These are phyloP conservation scores for Trichoderma gamsii DNA, from an alignment of 495 filamentous ascomycete genomes.

Conservation along the genomic window DNA sequence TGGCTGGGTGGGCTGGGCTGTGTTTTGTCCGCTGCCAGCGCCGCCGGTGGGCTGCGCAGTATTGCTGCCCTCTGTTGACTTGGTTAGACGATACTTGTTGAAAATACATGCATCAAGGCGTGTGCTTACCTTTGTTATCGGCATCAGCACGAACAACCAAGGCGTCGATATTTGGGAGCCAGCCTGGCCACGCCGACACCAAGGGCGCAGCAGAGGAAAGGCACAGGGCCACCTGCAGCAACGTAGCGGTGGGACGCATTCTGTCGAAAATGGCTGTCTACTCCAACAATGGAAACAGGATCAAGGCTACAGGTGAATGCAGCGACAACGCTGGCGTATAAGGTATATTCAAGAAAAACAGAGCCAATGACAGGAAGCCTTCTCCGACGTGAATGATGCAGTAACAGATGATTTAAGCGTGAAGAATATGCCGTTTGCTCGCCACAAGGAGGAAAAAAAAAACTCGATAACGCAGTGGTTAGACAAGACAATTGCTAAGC, in stretches of 20 bases:
- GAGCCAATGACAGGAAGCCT: too few relatives aligned
- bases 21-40: slow-evolving; percentile 18
- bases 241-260: slow-evolving; percentile 1
- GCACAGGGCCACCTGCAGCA: slow-evolving; percentile 28
- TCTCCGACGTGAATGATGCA: too few relatives aligned
- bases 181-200: slow-evolving; percentile 30
- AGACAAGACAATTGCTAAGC: not conserved
- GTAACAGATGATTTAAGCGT: not conserved
- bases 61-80: slow-evolving; percentile 28
- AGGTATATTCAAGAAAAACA: too few relatives aligned
- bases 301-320: not conserved
- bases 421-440: not conserved
- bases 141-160: slow-evolving; percentile 33
- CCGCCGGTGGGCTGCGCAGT: slow-evolving; percentile 17
- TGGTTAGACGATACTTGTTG: slow-evolving; percentile 14
- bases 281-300: not conserved
- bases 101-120: not conserved
- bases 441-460: not conserved
- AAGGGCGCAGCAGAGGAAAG: slow-evolving; percentile 31
- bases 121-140: slow-evolving; percentile 19
- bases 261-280: not conserved
- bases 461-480: not conserved
- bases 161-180: slow-evolving; percentile 32
- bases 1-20: slow-evolving; percentile 19
- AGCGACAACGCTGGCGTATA: not conserved